These are phyloP conservation scores for Saccharomycopsis phalli DNA, from an alignment of 1,139 yeast species.

Conservation along the genomic window DNA sequence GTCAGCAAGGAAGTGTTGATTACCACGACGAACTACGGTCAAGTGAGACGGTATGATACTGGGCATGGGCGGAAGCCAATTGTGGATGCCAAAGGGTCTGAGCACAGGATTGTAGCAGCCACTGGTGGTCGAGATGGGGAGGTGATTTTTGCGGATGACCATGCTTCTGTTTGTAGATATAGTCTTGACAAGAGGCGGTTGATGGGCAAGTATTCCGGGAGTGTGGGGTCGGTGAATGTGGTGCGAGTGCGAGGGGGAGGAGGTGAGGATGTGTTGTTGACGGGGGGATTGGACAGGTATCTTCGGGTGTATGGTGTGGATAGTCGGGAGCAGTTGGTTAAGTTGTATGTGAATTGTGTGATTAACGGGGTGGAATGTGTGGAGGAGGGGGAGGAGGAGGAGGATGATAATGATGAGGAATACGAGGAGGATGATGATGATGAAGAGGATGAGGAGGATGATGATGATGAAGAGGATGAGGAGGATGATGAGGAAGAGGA, in stretches of 20 bases:
- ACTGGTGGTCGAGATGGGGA: slow-evolving; percentile 29
- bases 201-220: slow-evolving; percentile 37
- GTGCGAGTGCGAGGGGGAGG: slow-evolving; percentile 20
- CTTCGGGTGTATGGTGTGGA: slow-evolving; percentile 62
- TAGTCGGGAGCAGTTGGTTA: slow-evolving; percentile 52
- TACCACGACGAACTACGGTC: slow-evolving; percentile 64
- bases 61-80: slow-evolving; percentile 50
- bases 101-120: slow-evolving; percentile 20
- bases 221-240: slow-evolving; percentile 36
- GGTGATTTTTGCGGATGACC: slow-evolving; percentile 49
- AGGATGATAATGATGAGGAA: slow-evolving; percentile 23
- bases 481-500: slow-evolving; percentile 3
- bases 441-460: slow-evolving; percentile 23
- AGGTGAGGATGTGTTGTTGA: slow-evolving; percentile 29
- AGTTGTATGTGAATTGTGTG: slow-evolving; percentile 70
- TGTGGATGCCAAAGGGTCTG: slow-evolving; percentile 4
- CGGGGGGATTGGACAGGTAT: slow-evolving; percentile 86
- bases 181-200: slow-evolving; percentile 35
- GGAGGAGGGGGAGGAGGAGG: slow-evolving; percentile 32
- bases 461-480: neutral
- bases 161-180: slow-evolving; percentile 45
- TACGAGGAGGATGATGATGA: slow-evolving; percentile 27
- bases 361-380: slow-evolving; percentile 41
- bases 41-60: slow-evolving; percentile 55
- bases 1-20: slow-evolving; percentile 37